phyloP scores from a whole-genome alignment of 257 asterid genomes.

The Nicotiana attenuata region DNA sequence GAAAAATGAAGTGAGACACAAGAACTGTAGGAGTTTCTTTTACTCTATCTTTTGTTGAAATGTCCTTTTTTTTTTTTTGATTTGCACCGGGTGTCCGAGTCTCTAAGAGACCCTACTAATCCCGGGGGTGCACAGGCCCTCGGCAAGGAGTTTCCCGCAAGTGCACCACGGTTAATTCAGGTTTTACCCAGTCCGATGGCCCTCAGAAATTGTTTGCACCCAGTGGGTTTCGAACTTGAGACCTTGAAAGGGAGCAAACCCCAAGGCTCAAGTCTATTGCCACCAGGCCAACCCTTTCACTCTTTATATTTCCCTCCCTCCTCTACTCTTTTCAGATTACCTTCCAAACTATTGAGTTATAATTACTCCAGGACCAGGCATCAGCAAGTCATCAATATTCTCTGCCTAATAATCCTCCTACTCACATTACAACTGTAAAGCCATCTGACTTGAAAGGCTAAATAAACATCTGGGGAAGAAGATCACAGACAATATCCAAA shows the following conservation, averaged over 20 bases:
- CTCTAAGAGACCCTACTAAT: too few species aligned
- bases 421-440: background rate
- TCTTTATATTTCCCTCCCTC: background rate
- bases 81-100: too few species aligned
- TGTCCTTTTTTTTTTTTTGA: too few species aligned
- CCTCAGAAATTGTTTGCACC: too few species aligned
- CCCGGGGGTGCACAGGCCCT: too few species aligned
- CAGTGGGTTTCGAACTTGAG: too few species aligned
- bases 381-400: background rate
- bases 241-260: too few species aligned
- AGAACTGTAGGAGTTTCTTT: background rate
- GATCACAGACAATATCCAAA: background rate
- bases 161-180: too few species aligned
- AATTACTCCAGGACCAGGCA: background rate
- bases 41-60: background rate
- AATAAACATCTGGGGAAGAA: background rate
- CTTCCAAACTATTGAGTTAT: background rate
- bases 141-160: too few species aligned
- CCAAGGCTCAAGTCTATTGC: too few species aligned
- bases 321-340: background rate
- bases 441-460: background rate
- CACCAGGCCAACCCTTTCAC: too few species aligned
- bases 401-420: background rate
- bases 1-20: background rate
- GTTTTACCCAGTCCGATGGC: too few species aligned